phyloP scores from a whole-genome alignment of 805 yeast genomes.

The Sugiyamaella valdiviana region DNA sequence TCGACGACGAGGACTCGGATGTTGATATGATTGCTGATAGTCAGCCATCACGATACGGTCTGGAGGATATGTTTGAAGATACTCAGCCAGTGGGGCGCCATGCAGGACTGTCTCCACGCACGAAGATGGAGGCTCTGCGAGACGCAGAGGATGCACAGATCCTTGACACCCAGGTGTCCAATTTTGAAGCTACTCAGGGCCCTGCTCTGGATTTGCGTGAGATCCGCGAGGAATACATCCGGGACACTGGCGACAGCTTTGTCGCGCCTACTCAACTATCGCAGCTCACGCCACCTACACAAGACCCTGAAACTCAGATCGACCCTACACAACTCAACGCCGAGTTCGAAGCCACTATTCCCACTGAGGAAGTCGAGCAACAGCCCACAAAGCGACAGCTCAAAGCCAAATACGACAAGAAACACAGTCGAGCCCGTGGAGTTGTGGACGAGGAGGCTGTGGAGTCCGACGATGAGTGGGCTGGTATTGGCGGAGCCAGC shows the following conservation, averaged over 20 bases:
- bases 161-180: not conserved
- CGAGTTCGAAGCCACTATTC: not conserved
- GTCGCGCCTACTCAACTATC: constrained; percentile 8
- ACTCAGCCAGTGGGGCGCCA: constrained; percentile 8
- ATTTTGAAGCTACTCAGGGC: not conserved
- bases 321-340: not conserved
- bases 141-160: constrained; percentile 2
- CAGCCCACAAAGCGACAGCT: not conserved
- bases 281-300: constrained; percentile 9
- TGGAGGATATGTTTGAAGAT: constrained; percentile 6
- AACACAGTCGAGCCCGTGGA: constrained; percentile 9
- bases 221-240: not conserved
- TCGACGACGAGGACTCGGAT: constrained; percentile 7
- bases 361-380: not conserved
- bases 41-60: not conserved
- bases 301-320: not conserved
- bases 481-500: constrained; percentile 27
- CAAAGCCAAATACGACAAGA: constrained; percentile 11
- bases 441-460: constrained; percentile 25
- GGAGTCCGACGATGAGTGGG: constrained; percentile 29
- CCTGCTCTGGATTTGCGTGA: not conserved
- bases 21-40: not conserved
- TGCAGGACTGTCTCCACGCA: not conserved
- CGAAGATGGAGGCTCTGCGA: constrained; percentile 5
- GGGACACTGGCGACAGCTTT: not conserved